Base-by-base conservation (phyloP, 129 eudicot genomes). In the Escallonia herrerae region DNA sequence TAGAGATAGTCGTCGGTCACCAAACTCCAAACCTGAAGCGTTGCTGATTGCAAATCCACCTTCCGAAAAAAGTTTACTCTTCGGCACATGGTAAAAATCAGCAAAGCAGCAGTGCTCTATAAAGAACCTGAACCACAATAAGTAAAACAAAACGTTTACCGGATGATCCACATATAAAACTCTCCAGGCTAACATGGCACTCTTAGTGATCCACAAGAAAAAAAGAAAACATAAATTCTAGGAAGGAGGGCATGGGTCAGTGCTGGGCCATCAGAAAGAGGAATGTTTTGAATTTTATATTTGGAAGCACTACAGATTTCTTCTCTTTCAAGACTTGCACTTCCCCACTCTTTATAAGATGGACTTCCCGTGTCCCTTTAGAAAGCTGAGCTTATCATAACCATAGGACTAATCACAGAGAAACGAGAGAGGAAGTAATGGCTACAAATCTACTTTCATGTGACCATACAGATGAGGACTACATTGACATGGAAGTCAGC, bases 401-500 rank as follows among this genome's bases (percentile, higher is more conserved):
- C 77, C 66, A 67, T 72, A 13, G 64, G n/a, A 68, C 48, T 37
- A 50, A 60, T 58, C 41, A 43, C 39, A 15, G 59, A 58, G 52
- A 73, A 43, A 59, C 55, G 51, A 55, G 13, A 59, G 37, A 58
- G 65, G 22, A 42, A 39, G 43, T 13, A 47, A 80, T 65, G 81
- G 62, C 70, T 51, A 43, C 74, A 57, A 45, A 54, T 54, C 40
- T 43, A 8, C 54, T 39, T 57, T 75, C 74, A 54, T 64, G 45
- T 40, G 68, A 70, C 52, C 61, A 80, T 66, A 71, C 69, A 40
- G 85, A 89, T 70, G 95, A 90, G 67, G 95, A 84, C 12, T 90
- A 87, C 77, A 90, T 90, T 42, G 81, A 87, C 75, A 84, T 90
- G 93, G 97, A 87, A 87, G 85, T 87, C 37, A 75, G 75, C 43